These are phyloP conservation scores for Sporothrix protearum DNA, from an alignment of 2,329 filamentous ascomycete species.

Conservation along the genomic window DNA sequence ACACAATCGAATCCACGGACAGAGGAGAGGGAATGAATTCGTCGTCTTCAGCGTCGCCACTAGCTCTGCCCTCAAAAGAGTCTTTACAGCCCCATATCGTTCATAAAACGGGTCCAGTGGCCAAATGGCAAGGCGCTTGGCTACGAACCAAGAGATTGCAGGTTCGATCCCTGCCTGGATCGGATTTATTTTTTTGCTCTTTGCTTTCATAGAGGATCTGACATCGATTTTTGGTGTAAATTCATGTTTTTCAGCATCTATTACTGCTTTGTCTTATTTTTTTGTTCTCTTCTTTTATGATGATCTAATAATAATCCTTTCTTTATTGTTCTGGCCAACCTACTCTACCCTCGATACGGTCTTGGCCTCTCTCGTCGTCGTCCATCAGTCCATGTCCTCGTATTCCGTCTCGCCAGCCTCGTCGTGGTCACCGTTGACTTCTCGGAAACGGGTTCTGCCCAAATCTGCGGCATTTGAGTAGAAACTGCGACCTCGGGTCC, in stretches of 20 bases:
- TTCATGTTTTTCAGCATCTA: not conserved
- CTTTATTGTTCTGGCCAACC: not conserved
- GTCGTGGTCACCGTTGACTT: not conserved
- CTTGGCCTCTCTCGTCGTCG: not conserved
- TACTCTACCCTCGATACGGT: not conserved
- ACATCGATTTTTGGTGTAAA: not conserved
- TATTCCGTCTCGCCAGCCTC: not conserved
- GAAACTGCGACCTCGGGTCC: not conserved
- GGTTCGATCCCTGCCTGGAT: constrained; percentile 38
- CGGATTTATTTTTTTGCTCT: constrained; percentile 7
- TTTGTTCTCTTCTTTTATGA: not conserved
- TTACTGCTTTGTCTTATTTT: not conserved
- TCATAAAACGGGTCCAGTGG: constrained; percentile 29
- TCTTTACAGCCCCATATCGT: too few species aligned
- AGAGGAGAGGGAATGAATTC: not conserved
- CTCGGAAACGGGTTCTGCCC: not conserved
- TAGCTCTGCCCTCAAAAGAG: not conserved
- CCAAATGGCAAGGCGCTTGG: constrained; percentile 39
- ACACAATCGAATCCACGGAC: not conserved
- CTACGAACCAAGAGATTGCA: constrained; percentile 41
- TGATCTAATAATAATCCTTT: too few species aligned
- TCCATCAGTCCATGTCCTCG: not conserved
- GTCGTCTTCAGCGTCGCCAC: not conserved
- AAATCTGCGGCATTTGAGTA: not conserved
- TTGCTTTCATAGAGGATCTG: not conserved